Evolutionary conservation across 2,329 filamentous ascomycete species (phyloP).

Genomic region (Mollisiaceae sp.): DNA sequence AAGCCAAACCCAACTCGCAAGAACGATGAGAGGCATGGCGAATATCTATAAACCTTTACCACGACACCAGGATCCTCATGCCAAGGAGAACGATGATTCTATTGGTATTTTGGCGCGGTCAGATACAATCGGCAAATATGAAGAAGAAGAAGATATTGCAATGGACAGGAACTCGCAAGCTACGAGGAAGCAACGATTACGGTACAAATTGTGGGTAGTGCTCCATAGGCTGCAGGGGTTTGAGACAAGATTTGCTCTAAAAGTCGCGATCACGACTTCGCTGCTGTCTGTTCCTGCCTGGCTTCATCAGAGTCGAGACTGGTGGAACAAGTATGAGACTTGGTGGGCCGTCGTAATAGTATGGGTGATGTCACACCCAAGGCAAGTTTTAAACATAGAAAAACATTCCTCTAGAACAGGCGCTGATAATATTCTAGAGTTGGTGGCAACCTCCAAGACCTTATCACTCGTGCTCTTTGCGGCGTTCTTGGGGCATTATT

Average conservation of each 20-base stretch:
- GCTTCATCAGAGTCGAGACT: conserved; percentile 49
- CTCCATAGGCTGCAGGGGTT: conserved; percentile 61
- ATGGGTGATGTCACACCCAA: conserved; percentile 60
- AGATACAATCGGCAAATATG: conserved; percentile 39
- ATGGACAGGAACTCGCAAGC: conserved; percentile 47
- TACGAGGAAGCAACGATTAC: conserved; percentile 46
- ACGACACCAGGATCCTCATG: conserved; percentile 33
- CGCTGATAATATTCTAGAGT: conserved; percentile 44
- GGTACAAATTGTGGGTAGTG: conserved; percentile 55
- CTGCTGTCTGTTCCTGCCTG: conserved; percentile 60
- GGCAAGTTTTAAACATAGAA: conserved; percentile 41
- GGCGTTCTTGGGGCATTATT: conserved; percentile 59
- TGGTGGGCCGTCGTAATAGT: conserved; percentile 65
- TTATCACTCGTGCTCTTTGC: conserved; percentile 56
- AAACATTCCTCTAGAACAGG: not conserved
- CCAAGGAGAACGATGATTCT: conserved; percentile 32
- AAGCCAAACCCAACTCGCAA: conserved; percentile 40
- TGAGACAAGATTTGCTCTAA: conserved; percentile 62
- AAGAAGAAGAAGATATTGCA: conserved; percentile 46
- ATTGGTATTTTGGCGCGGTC: conserved; percentile 28
- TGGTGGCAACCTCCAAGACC: conserved; percentile 62
- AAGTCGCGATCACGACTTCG: conserved; percentile 57
- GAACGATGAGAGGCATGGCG: conserved; percentile 44
- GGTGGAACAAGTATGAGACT: conserved; percentile 60
- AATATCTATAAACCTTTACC: conserved; percentile 43